Percentiles rank a stretch among this genome's conserved stretches.
phyloP scores from a whole-genome alignment of 768 basidiomycete species.

The Mycena olivaceomarginata region DNA sequence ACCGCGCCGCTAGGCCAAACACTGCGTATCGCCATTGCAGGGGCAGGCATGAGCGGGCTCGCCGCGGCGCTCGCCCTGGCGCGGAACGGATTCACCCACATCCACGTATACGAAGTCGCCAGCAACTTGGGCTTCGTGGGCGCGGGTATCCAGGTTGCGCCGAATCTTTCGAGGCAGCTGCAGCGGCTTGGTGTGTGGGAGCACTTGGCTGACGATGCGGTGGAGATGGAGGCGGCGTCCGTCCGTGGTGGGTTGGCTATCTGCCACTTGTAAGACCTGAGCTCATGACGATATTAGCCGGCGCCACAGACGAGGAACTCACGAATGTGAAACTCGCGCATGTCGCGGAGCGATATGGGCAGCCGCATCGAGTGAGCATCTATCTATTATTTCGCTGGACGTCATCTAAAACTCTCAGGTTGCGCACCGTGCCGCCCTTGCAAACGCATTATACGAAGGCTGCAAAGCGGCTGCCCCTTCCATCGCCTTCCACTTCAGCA shows the following conservation, averaged over 20 bases:
- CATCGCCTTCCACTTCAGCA: constrained; percentile 52
- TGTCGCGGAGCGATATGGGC: constrained; percentile 53
- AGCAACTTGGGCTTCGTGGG: constrained; percentile 56
- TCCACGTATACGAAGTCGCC: constrained; percentile 55
- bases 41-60: constrained; percentile 54
- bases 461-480: constrained; percentile 47
- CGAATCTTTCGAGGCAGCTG: constrained; percentile 56
- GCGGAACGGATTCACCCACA: constrained; percentile 52
- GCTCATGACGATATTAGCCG: constrained; percentile 32
- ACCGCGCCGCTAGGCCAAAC: constrained; percentile 4
- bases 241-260: constrained; percentile 48
- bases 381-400: not conserved
- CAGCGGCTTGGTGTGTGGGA: constrained; percentile 54
- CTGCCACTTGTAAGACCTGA: not conserved
- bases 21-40: constrained; percentile 43
- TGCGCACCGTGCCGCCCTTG: constrained; percentile 58
- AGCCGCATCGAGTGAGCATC: constrained; percentile 50
- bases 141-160: constrained; percentile 60
- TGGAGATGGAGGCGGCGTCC: constrained; percentile 49
- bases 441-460: constrained; percentile 53
- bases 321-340: constrained; percentile 52
- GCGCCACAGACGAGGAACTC: constrained; percentile 53
- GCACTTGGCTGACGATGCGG: constrained; percentile 50
- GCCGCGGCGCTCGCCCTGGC: constrained; percentile 54
- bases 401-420: constrained; percentile 40